These are phyloP conservation scores for Orbilia javanica DNA, from an alignment of 2,329 filamentous ascomycete species.

Conservation along the genomic window DNA sequence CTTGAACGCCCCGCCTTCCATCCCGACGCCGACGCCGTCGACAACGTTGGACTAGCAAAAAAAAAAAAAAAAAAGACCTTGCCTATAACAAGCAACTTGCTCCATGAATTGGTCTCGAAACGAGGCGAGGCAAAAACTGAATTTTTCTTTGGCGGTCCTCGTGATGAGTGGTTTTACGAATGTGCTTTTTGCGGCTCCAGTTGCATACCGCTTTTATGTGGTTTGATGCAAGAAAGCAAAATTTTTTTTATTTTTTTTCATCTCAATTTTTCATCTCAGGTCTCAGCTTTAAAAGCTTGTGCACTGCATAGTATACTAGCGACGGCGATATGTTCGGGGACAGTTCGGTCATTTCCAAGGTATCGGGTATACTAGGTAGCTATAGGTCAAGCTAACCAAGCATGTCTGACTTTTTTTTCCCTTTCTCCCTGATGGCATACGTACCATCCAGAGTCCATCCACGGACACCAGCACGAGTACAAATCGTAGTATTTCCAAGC, in stretches of 20 bases:
- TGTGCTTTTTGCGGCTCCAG: constrained; percentile 16
- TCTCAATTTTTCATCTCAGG: neutral
- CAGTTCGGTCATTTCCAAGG: constrained; percentile 8
- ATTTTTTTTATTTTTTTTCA: constrained; percentile 8
- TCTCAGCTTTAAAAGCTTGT: constrained; percentile 8
- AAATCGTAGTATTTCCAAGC: neutral
- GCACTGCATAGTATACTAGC: constrained; percentile 7
- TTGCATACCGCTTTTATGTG: constrained; percentile 7
- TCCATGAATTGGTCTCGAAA: neutral
- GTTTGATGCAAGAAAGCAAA: constrained; percentile 17
- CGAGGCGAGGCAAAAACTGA: constrained; percentile 19
- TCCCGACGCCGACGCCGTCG: constrained; percentile 6
- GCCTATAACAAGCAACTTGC: neutral
- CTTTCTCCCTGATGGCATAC: neutral
- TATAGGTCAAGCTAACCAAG: neutral
- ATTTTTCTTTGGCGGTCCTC: constrained; percentile 21
- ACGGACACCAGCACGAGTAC: neutral
- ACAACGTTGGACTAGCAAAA: neutral
- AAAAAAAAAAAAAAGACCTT: neutral
- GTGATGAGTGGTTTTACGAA: constrained; percentile 31
- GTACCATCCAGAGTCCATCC: no score
- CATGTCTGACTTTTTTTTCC: constrained; percentile 10
- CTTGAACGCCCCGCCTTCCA: constrained; percentile 25
- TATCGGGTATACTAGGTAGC: constrained; percentile 12
- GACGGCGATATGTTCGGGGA: constrained; percentile 40